Conservation (phyloP, 176 grass and related monocot species). For the Oryza punctata region DNA sequence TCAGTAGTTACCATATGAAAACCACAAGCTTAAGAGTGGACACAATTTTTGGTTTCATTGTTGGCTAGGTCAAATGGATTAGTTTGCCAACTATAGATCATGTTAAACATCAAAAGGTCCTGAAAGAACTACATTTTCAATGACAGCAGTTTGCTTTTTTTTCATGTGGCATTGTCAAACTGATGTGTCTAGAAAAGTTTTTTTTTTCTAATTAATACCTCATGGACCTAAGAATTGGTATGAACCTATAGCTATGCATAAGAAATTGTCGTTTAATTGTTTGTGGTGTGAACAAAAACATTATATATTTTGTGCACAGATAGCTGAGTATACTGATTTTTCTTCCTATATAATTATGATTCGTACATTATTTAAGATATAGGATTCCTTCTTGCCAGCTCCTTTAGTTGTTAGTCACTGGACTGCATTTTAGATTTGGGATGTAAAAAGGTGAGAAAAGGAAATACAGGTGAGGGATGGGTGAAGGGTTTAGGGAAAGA, state of each 20-base stretch:
- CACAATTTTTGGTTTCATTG: not conserved
- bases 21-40: not conserved
- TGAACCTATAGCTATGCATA: not conserved
- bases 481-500: not conserved
- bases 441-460: not conserved
- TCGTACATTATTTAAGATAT: not conserved
- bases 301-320: not conserved
- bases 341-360: not conserved
- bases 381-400: not conserved
- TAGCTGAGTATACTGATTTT: not conserved
- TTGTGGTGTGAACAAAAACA: not conserved
- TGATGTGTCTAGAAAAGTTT: not conserved
- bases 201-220: constrained; percentile 4
- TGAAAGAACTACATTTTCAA: not conserved
- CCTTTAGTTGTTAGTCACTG: not conserved
- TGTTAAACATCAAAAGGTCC: not conserved
- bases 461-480: not conserved
- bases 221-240: not conserved
- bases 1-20: not conserved
- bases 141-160: too few species aligned
- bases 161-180: not conserved
- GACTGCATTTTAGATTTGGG: not conserved
- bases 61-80: constrained; percentile 5
- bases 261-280: not conserved
- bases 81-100: not conserved